Conservation (phyloP, 2,329 filamentous ascomycete species). For the Dactylonectria estremocensis region DNA sequence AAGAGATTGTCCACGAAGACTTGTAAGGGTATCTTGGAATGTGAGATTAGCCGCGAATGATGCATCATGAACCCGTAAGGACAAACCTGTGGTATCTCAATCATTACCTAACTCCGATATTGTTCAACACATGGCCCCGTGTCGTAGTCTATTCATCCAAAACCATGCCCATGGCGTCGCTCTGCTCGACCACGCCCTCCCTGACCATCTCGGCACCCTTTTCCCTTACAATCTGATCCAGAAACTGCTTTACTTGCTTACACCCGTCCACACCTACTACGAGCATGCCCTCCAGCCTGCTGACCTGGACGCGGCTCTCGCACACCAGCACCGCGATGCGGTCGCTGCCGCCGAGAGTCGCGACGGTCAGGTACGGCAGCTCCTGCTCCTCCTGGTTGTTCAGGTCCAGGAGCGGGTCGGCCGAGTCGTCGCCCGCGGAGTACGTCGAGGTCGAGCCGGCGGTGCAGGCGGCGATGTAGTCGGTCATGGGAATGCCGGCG, state of each 20-base stretch:
- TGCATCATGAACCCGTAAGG: conserved; percentile 10
- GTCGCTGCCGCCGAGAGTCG: conserved; percentile 81
- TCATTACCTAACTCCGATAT: conserved; percentile 43
- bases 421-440: conserved; percentile 74
- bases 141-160: conserved; percentile 57
- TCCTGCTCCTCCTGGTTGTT: conserved; percentile 89
- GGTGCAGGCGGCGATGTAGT: conserved; percentile 91
- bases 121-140: conserved; percentile 29
- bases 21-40: conserved; percentile 53
- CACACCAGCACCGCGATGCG: conserved; percentile 85
- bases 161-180: conserved; percentile 66
- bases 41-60: conserved; percentile 38
- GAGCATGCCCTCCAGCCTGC: conserved; percentile 90
- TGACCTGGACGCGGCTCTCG: conserved; percentile 89
- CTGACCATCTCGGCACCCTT: conserved; percentile 77
- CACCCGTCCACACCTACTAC: conserved; percentile 94
- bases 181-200: conserved; percentile 67
- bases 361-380: conserved; percentile 89
- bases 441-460: conserved; percentile 83
- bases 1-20: conserved; percentile 63
- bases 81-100: conserved; percentile 29
- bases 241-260: conserved; percentile 83
- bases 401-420: conserved; percentile 85
- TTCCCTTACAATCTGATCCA: conserved; percentile 85
- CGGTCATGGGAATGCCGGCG: conserved; percentile 94